A percentile compares a stretch with the other conserved stretches of the same genome.
These are phyloP conservation scores for Saitozyma sp. DNA, from an alignment of 768 basidiomycete species.

Conservation along the genomic window DNA sequence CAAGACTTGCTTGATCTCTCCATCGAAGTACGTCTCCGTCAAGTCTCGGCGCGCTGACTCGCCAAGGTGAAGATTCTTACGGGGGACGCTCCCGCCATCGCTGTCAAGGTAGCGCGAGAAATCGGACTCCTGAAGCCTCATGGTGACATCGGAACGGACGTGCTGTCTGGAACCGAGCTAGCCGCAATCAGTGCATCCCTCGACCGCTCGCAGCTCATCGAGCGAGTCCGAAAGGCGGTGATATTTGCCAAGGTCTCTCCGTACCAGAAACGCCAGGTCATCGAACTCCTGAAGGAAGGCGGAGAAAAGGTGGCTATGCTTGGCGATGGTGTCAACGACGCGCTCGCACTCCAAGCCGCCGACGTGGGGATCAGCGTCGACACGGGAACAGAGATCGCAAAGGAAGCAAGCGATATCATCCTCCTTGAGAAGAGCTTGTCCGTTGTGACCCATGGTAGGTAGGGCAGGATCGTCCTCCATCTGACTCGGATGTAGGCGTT, in stretches of 20 bases:
- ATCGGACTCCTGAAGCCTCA: background rate
- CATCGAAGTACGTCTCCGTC: background rate
- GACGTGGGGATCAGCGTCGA: background rate
- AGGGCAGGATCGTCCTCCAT: no score
- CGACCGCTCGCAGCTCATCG: background rate
- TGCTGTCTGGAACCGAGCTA: background rate
- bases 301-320: background rate
- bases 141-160: background rate
- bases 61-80: background rate
- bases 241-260: background rate
- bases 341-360: background rate
- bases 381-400: background rate
- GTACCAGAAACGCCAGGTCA: conserved; percentile 1
- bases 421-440: conserved; percentile 1
- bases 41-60: background rate
- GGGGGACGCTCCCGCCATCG: background rate
- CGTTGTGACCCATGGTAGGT: background rate
- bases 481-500: background rate
- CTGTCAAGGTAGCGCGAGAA: background rate
- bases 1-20: background rate
- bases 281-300: background rate
- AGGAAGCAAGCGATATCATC: background rate
- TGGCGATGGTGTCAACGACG: background rate
- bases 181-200: background rate
- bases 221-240: background rate